A percentile compares a stretch with the other conserved stretches of the same genome.
These are phyloP conservation scores for Escallonia herrerae DNA, from an alignment of 129 eudicot species.

Conservation along the genomic window DNA sequence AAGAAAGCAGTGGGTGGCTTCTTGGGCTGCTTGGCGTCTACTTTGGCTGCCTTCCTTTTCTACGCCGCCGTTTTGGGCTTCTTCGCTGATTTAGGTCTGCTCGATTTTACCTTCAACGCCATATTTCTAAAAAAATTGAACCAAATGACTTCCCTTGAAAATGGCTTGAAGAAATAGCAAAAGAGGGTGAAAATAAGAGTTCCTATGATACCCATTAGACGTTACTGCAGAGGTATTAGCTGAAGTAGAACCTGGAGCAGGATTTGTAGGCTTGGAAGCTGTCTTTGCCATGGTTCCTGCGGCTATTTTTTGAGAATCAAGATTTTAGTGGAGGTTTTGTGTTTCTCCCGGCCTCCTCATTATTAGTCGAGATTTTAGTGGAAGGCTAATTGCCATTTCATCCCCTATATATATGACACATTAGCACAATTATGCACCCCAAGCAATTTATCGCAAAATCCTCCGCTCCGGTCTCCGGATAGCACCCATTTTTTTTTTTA, in stretches of 20 bases:
- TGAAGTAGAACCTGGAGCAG: constrained; percentile 26
- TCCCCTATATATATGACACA: too few relatives aligned
- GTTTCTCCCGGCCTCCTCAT: neutral
- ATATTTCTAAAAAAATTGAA: constrained; percentile 29
- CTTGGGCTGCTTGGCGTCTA: constrained; percentile 74
- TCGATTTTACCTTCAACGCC: constrained; percentile 32
- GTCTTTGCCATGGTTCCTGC: constrained; percentile 36
- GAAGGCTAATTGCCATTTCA: too few relatives aligned
- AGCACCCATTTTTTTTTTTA: too few relatives aligned
- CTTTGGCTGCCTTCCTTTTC: constrained; percentile 34
- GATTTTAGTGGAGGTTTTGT: neutral
- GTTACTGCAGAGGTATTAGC: constrained; percentile 17
- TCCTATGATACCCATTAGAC: constrained; percentile 22
- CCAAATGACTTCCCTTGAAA: neutral
- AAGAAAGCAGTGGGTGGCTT: constrained; percentile 97
- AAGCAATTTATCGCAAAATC: too few relatives aligned
- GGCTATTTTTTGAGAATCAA: neutral
- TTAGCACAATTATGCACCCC: too few relatives aligned
- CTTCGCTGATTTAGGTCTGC: constrained; percentile 19
- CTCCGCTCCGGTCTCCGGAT: too few relatives aligned
- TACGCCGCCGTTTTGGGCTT: constrained; percentile 36
- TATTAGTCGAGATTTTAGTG: too few relatives aligned
- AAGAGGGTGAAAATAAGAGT: neutral
- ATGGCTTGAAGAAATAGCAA: neutral
- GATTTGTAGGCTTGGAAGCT: constrained; percentile 22